phyloP scores from a whole-genome alignment of 2,329 filamentous ascomycete genomes.

The Periconia sp. region DNA sequence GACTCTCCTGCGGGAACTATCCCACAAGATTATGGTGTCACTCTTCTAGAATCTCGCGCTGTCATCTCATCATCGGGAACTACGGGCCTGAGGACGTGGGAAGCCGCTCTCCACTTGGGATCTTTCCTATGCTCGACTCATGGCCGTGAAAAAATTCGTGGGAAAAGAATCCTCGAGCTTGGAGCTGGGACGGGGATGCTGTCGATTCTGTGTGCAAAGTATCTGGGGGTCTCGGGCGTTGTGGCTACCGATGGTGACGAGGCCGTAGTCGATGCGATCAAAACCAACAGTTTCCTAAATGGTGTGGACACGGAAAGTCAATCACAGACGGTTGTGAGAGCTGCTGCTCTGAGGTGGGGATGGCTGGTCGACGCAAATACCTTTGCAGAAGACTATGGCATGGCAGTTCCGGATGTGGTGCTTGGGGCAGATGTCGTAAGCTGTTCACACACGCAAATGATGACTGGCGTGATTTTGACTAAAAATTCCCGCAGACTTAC shows the following conservation, averaged over 20 bases:
- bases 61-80: constrained; percentile 72
- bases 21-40: constrained; percentile 49
- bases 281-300: constrained; percentile 70
- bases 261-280: constrained; percentile 68
- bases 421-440: constrained; percentile 72
- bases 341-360: constrained; percentile 67
- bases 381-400: constrained; percentile 57
- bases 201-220: constrained; percentile 71
- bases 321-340: constrained; percentile 39
- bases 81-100: constrained; percentile 79
- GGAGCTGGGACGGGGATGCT: constrained; percentile 77
- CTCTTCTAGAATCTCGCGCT: constrained; percentile 68
- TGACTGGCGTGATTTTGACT: background rate
- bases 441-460: constrained; percentile 11
- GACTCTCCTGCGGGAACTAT: constrained; percentile 15
- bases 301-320: constrained; percentile 55
- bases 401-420: constrained; percentile 60
- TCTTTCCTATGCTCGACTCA: constrained; percentile 59
- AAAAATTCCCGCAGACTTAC: constrained; percentile 60
- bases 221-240: constrained; percentile 61
- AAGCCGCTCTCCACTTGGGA: constrained; percentile 73
- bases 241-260: constrained; percentile 75
- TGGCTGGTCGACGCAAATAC: constrained; percentile 59
- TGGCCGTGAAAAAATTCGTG: constrained; percentile 52
- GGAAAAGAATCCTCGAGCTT: constrained; percentile 68